Evolutionary conservation across 208 protist species (phyloP).

Genomic region (Angomonas deanei): DNA sequence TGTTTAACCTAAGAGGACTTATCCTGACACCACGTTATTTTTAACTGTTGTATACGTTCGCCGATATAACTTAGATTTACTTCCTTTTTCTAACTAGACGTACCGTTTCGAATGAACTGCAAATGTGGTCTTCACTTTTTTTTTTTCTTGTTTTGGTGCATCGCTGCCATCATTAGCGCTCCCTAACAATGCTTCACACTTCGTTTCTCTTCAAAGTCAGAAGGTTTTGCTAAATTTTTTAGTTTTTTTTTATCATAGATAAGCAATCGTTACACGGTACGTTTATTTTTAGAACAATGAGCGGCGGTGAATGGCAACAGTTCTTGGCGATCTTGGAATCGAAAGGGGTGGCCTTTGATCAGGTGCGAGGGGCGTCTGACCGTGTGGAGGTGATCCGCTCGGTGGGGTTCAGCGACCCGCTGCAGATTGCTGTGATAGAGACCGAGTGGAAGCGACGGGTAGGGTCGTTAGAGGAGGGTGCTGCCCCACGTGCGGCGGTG

Average conservation of each 20-base stretch:
- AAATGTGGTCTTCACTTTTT: background rate
- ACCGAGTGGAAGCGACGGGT: conserved; percentile 71
- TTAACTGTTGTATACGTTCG: no score
- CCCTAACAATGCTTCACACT: no score
- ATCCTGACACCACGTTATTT: no score
- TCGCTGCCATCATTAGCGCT: background rate
- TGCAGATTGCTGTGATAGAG: conserved; percentile 75
- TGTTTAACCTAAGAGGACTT: no score
- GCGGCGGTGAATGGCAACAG: conserved; percentile 39
- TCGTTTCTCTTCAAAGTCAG: no score
- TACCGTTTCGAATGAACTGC: background rate
- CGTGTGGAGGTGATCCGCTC: conserved; percentile 56
- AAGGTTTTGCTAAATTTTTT: background rate
- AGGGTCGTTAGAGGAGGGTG: background rate
- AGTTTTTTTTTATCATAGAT: background rate
- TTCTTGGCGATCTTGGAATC: conserved; percentile 66
- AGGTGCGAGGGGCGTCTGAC: conserved; percentile 68
- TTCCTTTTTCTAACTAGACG: conserved; percentile 5
- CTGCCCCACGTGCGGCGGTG: background rate
- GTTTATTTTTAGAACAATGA: conserved; percentile 8
- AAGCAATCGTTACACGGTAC: background rate
- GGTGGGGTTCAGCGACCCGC: conserved; percentile 65
- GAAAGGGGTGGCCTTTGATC: conserved; percentile 60
- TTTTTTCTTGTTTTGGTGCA: conserved; percentile 4
- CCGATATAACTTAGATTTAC: background rate